Percentiles rank a stretch among this genome's conserved stretches.
These are phyloP conservation scores for Plasmodium vinckei DNA, from an alignment of 169 alveolate species.

Conservation along the genomic window DNA sequence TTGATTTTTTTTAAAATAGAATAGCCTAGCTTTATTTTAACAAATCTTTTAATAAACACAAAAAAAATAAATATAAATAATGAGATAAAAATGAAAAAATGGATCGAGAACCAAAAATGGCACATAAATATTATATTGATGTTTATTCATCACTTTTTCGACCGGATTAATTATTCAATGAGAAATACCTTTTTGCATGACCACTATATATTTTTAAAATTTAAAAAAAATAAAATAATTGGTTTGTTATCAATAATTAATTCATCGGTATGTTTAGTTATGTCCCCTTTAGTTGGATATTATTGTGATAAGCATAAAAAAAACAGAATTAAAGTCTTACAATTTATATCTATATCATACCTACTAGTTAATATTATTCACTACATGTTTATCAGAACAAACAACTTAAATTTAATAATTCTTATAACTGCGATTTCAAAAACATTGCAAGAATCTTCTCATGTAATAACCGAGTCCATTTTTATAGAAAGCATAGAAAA, in stretches of 20 bases:
- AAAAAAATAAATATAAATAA: slow-evolving; percentile 3
- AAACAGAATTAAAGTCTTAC: slow-evolving; percentile 25
- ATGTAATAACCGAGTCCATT: slow-evolving; percentile 66
- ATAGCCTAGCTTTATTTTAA: no score
- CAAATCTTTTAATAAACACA: neutral
- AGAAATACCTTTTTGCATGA: slow-evolving; percentile 63
- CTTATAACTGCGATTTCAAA: slow-evolving; percentile 60
- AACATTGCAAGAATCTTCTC: slow-evolving; percentile 61
- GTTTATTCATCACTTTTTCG: slow-evolving; percentile 64
- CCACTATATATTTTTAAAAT: slow-evolving; percentile 49
- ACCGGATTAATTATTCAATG: slow-evolving; percentile 68
- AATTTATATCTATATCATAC: slow-evolving; percentile 33
- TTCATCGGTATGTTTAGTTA: slow-evolving; percentile 53
- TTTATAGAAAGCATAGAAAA: slow-evolving; percentile 71
- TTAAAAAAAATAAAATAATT: slow-evolving; percentile 53
- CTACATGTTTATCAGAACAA: slow-evolving; percentile 62
- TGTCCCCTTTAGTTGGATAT: slow-evolving; percentile 59
- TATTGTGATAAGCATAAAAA: slow-evolving; percentile 69
- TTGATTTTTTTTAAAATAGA: no score
- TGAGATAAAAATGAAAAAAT: slow-evolving; percentile 72
- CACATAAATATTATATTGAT: slow-evolving; percentile 62
- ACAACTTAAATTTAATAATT: slow-evolving; percentile 35
- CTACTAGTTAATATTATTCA: slow-evolving; percentile 53
- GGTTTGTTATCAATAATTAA: slow-evolving; percentile 56
- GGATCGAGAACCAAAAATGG: slow-evolving; percentile 68